Evolutionary conservation across 1,284 basidiomycete species (phyloP), one percentile per base, ranked within the genome.

Genomic region (Mixia osmundae): DNA sequence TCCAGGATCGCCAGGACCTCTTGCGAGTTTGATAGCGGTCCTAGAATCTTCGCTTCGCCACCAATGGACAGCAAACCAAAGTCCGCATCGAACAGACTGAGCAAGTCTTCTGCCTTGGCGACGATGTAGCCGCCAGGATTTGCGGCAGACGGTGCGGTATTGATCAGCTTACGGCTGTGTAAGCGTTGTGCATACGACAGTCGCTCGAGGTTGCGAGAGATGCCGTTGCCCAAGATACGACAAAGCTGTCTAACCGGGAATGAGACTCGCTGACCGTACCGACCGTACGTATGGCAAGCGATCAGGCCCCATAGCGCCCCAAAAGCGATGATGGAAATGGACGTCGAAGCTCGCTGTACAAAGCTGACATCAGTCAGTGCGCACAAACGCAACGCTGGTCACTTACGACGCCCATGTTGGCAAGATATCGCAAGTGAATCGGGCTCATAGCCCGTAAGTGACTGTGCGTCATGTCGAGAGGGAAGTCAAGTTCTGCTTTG

Each of bases 391-490:
- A 8, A 20, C 18, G 15, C 20, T 28, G 18, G 37, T 33, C 10
- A 53, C 67, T 35, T 47, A 75, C 73, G 2, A 57, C 55, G 20
- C 54, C 52, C 55, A 57, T 57, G 45, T 57, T 57, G 34, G 44
- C 54, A 20, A 56, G 47, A 37, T 53, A 85, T 59, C 79, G 73
- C 47, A 80, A 58, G 52, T 85, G 79, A 38, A 85, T 80, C 2
- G 79, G 80, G 49, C 75, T 78, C 78, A 85, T 85, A 2, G 79
- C 77, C 12, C 79, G 69, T 10, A 85, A 60, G 51, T 75, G 78
- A 42, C 72, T 76, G 54, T 83, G 75, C 0, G 79, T 82, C 78
- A 85, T 82, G 52, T 85, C 71, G 43, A 85, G 59, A 2, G 79
- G 78, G 3, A 58, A 57, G 26, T 72, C 65, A 5, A 85, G 61